Percentiles rank a stretch among this genome's conserved stretches.
These are phyloP conservation scores for Cryptosporidium xiaoi DNA, from an alignment of 169 alveolate species.

Conservation along the genomic window DNA sequence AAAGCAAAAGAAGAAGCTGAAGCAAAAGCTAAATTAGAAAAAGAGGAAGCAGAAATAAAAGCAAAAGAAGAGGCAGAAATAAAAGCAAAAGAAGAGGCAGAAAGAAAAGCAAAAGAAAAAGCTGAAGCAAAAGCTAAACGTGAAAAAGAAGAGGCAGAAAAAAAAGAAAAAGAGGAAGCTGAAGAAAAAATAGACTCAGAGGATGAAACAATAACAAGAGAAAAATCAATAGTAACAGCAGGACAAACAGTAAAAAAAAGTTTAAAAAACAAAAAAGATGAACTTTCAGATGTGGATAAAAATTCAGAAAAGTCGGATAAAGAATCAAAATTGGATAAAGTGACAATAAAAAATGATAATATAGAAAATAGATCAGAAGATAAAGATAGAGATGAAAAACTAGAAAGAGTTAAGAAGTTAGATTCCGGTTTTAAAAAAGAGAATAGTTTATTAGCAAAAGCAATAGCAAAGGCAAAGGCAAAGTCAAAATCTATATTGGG, in stretches of 20 bases:
- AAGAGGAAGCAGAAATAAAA: conserved; percentile 8
- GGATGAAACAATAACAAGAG: neutral
- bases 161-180: conserved; percentile 19
- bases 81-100: conserved; percentile 10
- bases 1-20: conserved; percentile 36
- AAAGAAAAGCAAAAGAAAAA: neutral
- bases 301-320: neutral
- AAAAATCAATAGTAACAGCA: neutral
- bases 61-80: conserved; percentile 26
- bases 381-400: neutral
- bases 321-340: neutral
- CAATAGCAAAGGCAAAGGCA: neutral
- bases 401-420: neutral
- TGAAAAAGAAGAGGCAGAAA: conserved; percentile 14
- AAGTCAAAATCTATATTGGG: neutral
- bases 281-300: neutral
- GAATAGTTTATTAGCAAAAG: neutral
- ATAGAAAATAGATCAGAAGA: neutral
- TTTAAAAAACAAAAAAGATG: conserved; percentile 17
- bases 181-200: neutral
- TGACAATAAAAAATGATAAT: neutral
- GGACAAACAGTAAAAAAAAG: conserved; percentile 19
- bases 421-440: neutral
- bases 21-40: too few relatives aligned
- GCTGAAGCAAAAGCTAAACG: conserved; percentile 12